phyloP scores from a whole-genome alignment of 371 early-diverging fungal species.

The Fennellomyces sp. region DNA sequence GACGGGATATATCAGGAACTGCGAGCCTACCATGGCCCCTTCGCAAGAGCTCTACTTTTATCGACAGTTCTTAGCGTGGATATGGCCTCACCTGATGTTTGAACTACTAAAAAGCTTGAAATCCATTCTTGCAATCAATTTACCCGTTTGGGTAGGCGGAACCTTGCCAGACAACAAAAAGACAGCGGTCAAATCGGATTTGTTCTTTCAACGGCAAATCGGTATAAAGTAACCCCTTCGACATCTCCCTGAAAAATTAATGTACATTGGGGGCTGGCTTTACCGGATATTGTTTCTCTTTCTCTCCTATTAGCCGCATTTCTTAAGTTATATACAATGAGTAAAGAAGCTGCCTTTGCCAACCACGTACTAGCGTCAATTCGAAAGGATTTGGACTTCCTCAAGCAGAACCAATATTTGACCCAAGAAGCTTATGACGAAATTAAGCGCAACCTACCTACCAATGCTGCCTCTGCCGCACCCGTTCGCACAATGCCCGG shows the following conservation, averaged over 20 bases:
- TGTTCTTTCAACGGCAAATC: not conserved
- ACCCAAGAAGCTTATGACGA: conserved; percentile 24
- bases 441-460: conserved; percentile 22
- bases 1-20: too few relatives aligned
- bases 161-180: too few relatives aligned
- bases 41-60: too few relatives aligned
- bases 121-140: too few relatives aligned
- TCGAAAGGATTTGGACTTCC: conserved; percentile 25
- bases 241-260: not conserved
- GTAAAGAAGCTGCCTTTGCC: conserved; percentile 18
- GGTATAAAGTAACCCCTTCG: not conserved
- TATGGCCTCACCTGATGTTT: too few relatives aligned
- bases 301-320: conserved; percentile 6
- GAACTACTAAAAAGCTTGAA: too few relatives aligned
- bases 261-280: not conserved
- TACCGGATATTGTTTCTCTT: not conserved
- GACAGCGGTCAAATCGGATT: too few relatives aligned
- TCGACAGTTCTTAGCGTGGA: too few relatives aligned
- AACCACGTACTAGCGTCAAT: conserved; percentile 31
- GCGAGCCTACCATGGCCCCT: too few relatives aligned
- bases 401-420: conserved; percentile 26
- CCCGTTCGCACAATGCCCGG: not conserved
- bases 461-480: not conserved
- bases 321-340: too few relatives aligned
- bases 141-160: too few relatives aligned